Conservation (phyloP, 805 yeast species). For the Jamesozyma lodderae region DNA sequence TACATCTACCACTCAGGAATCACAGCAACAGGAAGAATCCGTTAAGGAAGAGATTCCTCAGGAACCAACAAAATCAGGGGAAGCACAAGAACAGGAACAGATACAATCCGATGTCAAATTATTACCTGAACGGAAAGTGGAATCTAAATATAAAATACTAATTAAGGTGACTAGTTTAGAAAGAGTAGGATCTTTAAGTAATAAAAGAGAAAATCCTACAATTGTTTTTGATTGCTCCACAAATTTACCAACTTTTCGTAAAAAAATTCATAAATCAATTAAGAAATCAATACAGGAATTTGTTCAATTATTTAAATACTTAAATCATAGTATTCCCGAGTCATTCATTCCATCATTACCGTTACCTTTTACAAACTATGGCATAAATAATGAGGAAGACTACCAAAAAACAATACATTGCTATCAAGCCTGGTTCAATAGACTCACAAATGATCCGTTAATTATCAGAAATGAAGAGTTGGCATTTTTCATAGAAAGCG, state of each 20-base stretch:
- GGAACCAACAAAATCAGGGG: not conserved
- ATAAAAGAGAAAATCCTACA: conserved; percentile 70
- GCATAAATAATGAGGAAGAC: conserved; percentile 80
- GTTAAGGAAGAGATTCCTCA: not conserved
- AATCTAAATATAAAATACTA: conserved; percentile 32
- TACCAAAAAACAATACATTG: conserved; percentile 42
- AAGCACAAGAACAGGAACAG: not conserved
- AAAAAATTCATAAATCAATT: conserved; percentile 56
- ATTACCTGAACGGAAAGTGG: conserved; percentile 8
- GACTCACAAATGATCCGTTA: conserved; percentile 68
- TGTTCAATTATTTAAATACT: conserved; percentile 62
- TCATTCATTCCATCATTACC: conserved; percentile 91
- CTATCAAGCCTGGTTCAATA: conserved; percentile 80
- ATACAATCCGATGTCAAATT: not conserved
- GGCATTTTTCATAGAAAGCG: conserved; percentile 72
- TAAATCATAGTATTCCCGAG: conserved; percentile 77
- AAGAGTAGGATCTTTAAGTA: conserved; percentile 41
- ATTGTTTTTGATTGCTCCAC: conserved; percentile 60
- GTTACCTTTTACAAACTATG: conserved; percentile 61
- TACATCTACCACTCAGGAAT: conserved; percentile 1
- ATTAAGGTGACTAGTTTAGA: conserved; percentile 64
- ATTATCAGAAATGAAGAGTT: conserved; percentile 81
- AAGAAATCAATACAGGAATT: conserved; percentile 78
- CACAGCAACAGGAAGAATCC: conserved; percentile 1
- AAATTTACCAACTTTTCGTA: conserved; percentile 70